These are phyloP conservation scores for Glomus cerebriforme DNA, from an alignment of 192 early-diverging fungal species.

Conservation along the genomic window DNA sequence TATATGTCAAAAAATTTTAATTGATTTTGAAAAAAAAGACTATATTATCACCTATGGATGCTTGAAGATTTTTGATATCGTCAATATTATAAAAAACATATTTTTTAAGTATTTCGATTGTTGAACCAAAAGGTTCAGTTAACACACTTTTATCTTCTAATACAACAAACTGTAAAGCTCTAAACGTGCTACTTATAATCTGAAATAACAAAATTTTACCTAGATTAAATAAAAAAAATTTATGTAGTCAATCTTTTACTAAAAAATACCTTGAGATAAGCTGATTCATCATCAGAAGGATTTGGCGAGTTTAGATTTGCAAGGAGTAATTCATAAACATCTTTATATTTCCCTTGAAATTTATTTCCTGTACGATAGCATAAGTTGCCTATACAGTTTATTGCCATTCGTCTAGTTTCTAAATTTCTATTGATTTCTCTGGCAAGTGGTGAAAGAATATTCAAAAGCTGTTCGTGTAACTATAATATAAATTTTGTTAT, in stretches of 20 bases:
- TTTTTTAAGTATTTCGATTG: slow-evolving; percentile 49
- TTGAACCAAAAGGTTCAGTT: slow-evolving; percentile 42
- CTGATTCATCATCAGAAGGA: background rate
- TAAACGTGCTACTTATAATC: slow-evolving; percentile 55
- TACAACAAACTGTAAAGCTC: slow-evolving; percentile 57
- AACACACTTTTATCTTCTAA: slow-evolving; percentile 50
- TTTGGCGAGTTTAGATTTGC: slow-evolving; percentile 40
- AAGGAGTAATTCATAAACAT: slow-evolving; percentile 54
- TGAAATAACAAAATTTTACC: slow-evolving; percentile 8
- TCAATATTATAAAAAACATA: slow-evolving; percentile 54
- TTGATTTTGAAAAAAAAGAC: background rate
- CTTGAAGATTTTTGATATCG: background rate
- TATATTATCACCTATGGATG: background rate
- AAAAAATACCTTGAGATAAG: slow-evolving; percentile 16
- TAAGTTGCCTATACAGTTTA: slow-evolving; percentile 69
- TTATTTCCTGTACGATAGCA: slow-evolving; percentile 62
- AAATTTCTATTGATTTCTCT: slow-evolving; percentile 32
- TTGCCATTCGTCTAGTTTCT: slow-evolving; percentile 61
- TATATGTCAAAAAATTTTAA: background rate
- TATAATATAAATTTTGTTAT: slow-evolving; percentile 15
- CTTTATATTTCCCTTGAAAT: slow-evolving; percentile 44
- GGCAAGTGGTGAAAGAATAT: slow-evolving; percentile 34
- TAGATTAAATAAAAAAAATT: background rate
- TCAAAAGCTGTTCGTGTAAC: slow-evolving; percentile 36
- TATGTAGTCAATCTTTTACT: background rate